A percentile compares a stretch with the other conserved stretches of the same genome.
Conservation (phyloP, 2,329 filamentous ascomycete genomes). For the Hymenotorrendiella dingleyae region DNA sequence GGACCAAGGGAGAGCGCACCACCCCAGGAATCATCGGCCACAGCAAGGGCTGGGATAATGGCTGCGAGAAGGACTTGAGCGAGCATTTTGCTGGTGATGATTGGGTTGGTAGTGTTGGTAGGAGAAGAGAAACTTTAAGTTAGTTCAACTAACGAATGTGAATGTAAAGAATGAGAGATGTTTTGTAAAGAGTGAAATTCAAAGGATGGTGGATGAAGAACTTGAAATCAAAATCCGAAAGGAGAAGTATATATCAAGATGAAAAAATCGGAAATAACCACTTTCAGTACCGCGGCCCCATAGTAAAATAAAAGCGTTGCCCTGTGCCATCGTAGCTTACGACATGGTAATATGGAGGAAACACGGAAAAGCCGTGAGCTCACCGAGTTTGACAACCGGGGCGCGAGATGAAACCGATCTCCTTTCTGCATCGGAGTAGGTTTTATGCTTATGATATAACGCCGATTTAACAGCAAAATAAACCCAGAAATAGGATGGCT, state of each 20-base stretch:
- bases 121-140: not conserved
- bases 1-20: slow-evolving; percentile 35
- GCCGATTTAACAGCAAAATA: no score
- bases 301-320: not conserved
- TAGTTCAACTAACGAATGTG: not conserved
- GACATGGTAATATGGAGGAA: not conserved
- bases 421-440: no score
- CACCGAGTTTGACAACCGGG: no score
- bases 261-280: not conserved
- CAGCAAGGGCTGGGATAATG: not conserved
- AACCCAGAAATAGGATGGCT: no score
- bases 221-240: no score
- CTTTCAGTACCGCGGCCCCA: not conserved
- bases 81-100: not conserved
- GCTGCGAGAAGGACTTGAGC: not conserved
- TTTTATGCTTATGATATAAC: no score
- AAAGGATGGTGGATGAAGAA: no score
- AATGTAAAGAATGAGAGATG: not conserved
- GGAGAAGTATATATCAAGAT: no score
- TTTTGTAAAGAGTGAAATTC: no score
- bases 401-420: no score
- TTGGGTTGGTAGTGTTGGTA: no score
- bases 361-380: no score
- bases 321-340: not conserved
- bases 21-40: slow-evolving; percentile 31